Percentiles rank a stretch among this genome's conserved stretches.
Conservation (phyloP, 164 flowering plant genomes). For the Platanus orientalis region DNA sequence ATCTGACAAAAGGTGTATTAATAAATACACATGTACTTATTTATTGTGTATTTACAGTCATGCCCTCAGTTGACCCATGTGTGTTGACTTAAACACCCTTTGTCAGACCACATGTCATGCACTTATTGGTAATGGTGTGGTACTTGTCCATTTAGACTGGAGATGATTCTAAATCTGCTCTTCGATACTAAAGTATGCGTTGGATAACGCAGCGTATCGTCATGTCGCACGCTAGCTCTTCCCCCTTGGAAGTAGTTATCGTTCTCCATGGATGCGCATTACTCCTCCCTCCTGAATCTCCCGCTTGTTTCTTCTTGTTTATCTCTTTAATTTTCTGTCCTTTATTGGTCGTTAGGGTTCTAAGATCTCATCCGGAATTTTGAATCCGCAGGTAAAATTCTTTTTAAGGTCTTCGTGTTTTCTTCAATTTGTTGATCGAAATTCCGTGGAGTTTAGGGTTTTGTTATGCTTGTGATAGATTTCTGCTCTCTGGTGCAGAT, state of each 20-base stretch:
- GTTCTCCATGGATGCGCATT: conserved; percentile 37
- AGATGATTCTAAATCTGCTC: too few species aligned
- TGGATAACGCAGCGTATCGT: conserved; percentile 18
- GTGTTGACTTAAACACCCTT: too few species aligned
- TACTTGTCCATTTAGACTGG: too few species aligned
- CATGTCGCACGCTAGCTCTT: conserved; percentile 34
- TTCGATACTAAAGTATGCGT: too few species aligned
- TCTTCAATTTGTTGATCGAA: background rate
- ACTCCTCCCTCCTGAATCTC: conserved; percentile 21
- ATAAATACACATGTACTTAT: too few species aligned
- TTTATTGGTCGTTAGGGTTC: conserved; percentile 5
- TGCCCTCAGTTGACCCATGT: too few species aligned
- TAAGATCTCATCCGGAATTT: background rate
- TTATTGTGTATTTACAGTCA: too few species aligned
- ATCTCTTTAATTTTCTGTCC: background rate
- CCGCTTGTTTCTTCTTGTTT: conserved; percentile 2
- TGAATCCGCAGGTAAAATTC: conserved; percentile 4
- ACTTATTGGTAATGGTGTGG: too few species aligned
- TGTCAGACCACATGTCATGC: too few species aligned
- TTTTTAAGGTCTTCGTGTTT: background rate
- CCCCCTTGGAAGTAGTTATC: conserved; percentile 17
- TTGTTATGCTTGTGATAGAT: conserved; percentile 7
- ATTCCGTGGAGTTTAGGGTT: conserved; percentile 3
- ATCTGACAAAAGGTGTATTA: too few species aligned
- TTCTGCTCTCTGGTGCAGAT: conserved; percentile 5